phyloP scores from a whole-genome alignment of 306 rosid species.

The Biancaea sappan region DNA sequence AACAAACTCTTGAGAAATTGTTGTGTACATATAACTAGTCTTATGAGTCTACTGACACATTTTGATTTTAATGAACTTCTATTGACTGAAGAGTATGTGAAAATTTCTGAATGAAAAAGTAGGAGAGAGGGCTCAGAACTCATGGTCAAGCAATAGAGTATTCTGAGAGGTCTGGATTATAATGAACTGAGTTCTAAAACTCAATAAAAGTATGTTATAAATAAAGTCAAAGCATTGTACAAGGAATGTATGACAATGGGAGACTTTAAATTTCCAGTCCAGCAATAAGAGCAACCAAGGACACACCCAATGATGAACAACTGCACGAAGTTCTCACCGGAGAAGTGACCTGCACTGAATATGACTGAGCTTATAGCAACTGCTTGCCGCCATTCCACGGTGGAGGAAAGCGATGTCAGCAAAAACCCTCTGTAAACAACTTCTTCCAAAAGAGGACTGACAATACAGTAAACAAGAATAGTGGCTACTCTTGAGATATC shows the following conservation, averaged over 20 bases:
- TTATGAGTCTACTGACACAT: no score
- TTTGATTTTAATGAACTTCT: no score
- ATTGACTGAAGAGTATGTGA: no score
- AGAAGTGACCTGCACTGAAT: constrained; percentile 80
- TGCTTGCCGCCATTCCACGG: constrained; percentile 75
- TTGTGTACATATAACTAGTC: no score
- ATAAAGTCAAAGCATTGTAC: constrained; percentile 71
- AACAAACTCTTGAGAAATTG: no score
- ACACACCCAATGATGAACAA: constrained; percentile 73
- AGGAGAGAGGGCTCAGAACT: no score
- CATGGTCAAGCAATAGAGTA: no score
- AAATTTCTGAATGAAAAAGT: no score
- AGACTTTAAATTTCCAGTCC: constrained; percentile 72
- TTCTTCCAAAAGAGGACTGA: constrained; percentile 79
- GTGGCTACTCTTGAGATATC: constrained; percentile 59
- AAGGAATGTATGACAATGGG: constrained; percentile 70
- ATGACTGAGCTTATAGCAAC: constrained; percentile 61
- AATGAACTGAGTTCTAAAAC: background rate
- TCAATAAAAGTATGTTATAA: constrained; percentile 51
- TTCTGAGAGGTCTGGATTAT: no score
- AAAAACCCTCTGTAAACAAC: constrained; percentile 79
- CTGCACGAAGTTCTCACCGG: constrained; percentile 67
- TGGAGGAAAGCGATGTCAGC: constrained; percentile 60
- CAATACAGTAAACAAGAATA: constrained; percentile 58
- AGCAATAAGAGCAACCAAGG: constrained; percentile 76